Evolutionary conservation across 257 asterid genomes (phyloP).

Genomic region (Linderniella brevidens): DNA sequence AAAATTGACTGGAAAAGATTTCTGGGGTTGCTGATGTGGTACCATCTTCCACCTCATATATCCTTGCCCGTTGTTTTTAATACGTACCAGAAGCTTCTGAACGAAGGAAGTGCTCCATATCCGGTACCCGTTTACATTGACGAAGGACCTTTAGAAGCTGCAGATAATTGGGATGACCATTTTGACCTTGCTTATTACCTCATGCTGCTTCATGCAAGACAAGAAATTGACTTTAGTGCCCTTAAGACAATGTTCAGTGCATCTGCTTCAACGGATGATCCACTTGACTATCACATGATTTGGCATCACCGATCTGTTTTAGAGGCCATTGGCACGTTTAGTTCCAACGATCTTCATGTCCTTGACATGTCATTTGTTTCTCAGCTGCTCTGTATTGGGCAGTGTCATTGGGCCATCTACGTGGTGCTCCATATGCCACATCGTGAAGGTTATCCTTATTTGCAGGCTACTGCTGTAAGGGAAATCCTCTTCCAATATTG

Average conservation of each 20-base stretch:
- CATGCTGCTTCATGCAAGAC: constrained; percentile 85
- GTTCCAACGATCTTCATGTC: constrained; percentile 80
- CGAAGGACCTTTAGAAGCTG: constrained; percentile 57
- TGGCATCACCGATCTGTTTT: constrained; percentile 97
- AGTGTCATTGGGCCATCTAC: constrained; percentile 96
- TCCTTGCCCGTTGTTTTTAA: constrained; percentile 53
- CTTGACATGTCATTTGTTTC: constrained; percentile 87
- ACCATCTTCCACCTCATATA: constrained; percentile 72
- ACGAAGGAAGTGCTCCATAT: constrained; percentile 71
- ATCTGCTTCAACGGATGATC: constrained; percentile 76
- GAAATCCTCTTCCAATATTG: constrained; percentile 88
- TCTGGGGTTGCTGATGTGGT: constrained; percentile 92
- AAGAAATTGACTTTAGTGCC: constrained; percentile 52
- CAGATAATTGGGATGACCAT: constrained; percentile 31
- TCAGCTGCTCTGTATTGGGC: constrained; percentile 79
- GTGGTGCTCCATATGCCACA: constrained; percentile 85
- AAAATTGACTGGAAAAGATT: constrained; percentile 95
- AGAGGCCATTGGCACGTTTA: constrained; percentile 83
- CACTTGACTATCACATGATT: constrained; percentile 97
- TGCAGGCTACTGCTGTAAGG: constrained; percentile 52
- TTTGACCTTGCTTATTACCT: constrained; percentile 87
- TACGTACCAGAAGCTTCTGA: constrained; percentile 73
- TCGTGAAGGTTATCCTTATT: constrained; percentile 75
- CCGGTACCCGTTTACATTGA: constrained; percentile 94
- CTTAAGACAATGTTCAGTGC: constrained; percentile 91